A percentile compares a stretch with the other conserved stretches of the same genome.
Conservation (phyloP, 768 basidiomycete species). For the Arthromyces matolae region DNA sequence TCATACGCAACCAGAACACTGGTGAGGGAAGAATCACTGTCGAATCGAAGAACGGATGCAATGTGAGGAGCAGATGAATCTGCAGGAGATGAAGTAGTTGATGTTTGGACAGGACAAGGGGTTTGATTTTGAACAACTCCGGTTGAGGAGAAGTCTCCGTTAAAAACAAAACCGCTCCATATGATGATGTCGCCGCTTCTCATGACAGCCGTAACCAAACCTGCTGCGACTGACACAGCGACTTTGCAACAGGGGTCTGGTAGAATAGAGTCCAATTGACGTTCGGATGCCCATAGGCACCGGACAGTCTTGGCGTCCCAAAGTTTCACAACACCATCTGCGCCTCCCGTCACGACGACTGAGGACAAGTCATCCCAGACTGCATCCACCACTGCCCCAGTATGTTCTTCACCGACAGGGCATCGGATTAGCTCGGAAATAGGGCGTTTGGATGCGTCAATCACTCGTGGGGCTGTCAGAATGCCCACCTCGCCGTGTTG, state of each 20-base stretch:
- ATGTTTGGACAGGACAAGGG: constrained; percentile 27
- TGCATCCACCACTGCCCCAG: constrained; percentile 53
- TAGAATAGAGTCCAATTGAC: constrained; percentile 28
- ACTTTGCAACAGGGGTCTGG: constrained; percentile 53
- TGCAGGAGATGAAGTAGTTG: constrained; percentile 12
- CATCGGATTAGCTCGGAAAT: constrained; percentile 47
- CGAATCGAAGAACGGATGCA: constrained; percentile 22
- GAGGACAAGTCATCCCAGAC: constrained; percentile 41
- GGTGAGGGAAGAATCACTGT: constrained; percentile 22
- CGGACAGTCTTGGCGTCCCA: constrained; percentile 57
- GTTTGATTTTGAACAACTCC: constrained; percentile 30
- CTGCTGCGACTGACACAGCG: constrained; percentile 37
- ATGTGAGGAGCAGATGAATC: constrained; percentile 9
- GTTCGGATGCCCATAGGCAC: constrained; percentile 65
- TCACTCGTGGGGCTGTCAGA: constrained; percentile 51
- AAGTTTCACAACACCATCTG: constrained; percentile 68
- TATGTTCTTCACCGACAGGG: constrained; percentile 55
- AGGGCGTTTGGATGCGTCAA: constrained; percentile 48
- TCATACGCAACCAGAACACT: constrained; percentile 51
- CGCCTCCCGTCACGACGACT: constrained; percentile 48
- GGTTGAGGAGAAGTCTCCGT: constrained; percentile 17
- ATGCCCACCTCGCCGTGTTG: constrained; percentile 64
- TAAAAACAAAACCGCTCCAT: constrained; percentile 39
- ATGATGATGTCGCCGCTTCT: constrained; percentile 56
- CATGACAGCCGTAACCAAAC: constrained; percentile 46